Percentiles rank a stretch among this genome's conserved stretches.
Evolutionary conservation across 257 asterid species (phyloP).

Genomic region (Prunella vulgaris): DNA sequence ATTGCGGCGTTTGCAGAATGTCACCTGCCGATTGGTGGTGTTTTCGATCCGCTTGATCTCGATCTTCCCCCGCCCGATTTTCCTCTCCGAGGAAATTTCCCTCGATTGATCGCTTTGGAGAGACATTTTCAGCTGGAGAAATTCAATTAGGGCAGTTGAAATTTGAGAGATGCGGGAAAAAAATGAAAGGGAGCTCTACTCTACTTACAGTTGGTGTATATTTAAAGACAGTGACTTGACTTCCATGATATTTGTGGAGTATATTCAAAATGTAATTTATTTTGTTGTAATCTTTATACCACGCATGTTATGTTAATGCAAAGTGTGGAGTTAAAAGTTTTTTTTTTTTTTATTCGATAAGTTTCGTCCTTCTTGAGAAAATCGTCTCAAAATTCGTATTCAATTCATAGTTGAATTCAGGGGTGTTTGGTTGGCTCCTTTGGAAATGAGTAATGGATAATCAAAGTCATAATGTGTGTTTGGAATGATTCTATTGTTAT

Average conservation of each 20-base stretch:
- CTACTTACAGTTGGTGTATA: constrained; percentile 39
- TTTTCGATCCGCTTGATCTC: constrained; percentile 91
- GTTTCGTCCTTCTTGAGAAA: no score
- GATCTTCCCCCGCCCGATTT: constrained; percentile 76
- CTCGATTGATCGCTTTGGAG: constrained; percentile 51
- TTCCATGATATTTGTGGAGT: constrained; percentile 1
- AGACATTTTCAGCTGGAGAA: constrained; percentile 37
- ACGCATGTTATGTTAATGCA: no score
- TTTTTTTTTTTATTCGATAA: no score
- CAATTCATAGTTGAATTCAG: no score
- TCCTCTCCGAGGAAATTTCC: constrained; percentile 59
- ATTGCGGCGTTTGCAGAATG: constrained; percentile 82
- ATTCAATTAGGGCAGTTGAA: neutral
- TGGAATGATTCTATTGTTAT: no score
- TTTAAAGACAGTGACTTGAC: constrained; percentile 29
- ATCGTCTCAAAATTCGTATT: no score
- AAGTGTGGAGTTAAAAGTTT: no score
- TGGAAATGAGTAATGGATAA: no score
- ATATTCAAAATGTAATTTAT: neutral
- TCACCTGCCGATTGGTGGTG: constrained; percentile 86
- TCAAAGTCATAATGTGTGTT: no score
- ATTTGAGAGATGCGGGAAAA: constrained; percentile 42
- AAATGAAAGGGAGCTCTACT: constrained; percentile 42
- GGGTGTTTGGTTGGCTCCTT: no score
- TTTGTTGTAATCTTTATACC: no score